Conservation (phyloP, 805 yeast species). For the Candida sithepensis region DNA sequence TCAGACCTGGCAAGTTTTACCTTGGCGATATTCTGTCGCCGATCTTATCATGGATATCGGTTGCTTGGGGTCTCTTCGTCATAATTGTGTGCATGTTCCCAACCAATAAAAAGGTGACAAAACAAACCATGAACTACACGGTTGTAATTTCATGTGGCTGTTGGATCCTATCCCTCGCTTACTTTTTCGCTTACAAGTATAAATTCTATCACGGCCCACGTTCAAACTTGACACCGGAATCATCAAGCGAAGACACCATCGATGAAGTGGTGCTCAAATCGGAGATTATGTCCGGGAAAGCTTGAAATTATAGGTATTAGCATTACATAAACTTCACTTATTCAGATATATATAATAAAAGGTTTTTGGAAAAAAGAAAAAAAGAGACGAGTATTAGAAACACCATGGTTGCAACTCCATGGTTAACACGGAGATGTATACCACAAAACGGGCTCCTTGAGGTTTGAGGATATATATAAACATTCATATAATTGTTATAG, state of each 20-base stretch:
- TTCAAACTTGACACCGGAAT: neutral
- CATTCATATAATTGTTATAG: no score
- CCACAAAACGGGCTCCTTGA: no score
- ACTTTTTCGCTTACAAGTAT: conserved; percentile 1
- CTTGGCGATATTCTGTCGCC: conserved; percentile 48
- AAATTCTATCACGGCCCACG: conserved; percentile 1
- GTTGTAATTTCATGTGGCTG: conserved; percentile 55
- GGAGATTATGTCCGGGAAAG: no score
- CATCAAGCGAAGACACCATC: neutral
- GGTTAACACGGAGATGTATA: no score
- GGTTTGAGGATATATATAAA: no score
- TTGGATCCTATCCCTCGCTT: neutral
- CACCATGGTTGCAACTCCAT: no score
- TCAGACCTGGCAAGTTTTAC: conserved; percentile 65
- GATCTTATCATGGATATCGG: conserved; percentile 43
- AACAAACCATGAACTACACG: conserved; percentile 64
- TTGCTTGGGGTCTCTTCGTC: conserved; percentile 47
- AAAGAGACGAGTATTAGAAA: no score
- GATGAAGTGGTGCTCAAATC: neutral
- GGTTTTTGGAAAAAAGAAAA: no score
- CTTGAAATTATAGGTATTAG: no score
- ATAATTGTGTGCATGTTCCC: conserved; percentile 66
- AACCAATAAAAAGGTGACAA: conserved; percentile 34
- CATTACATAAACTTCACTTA: no score
- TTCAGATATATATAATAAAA: no score